phyloP scores from a whole-genome alignment of 2,329 filamentous ascomycete genomes.

The Pseudogymnoascus verrucosus region DNA sequence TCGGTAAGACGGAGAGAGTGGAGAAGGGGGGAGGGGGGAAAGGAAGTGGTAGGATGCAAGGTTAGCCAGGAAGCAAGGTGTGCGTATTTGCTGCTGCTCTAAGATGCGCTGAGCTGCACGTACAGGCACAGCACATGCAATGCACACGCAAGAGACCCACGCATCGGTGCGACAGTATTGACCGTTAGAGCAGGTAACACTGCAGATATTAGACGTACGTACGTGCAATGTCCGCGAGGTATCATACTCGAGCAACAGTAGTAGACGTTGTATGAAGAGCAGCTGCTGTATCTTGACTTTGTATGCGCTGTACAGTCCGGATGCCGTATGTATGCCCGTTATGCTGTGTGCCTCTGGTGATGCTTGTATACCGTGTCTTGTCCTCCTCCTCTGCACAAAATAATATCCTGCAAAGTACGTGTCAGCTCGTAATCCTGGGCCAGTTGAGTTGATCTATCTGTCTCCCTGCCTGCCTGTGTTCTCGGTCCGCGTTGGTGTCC shows the following conservation, averaged over 20 bases:
- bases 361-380: constrained; percentile 3
- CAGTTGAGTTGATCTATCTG: background rate
- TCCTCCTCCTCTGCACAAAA: background rate
- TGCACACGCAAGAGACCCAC: constrained; percentile 3
- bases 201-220: background rate
- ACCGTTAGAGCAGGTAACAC: background rate
- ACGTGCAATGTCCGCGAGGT: background rate
- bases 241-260: background rate
- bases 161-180: background rate
- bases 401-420: constrained; percentile 2
- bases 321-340: background rate
- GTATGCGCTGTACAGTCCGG: background rate
- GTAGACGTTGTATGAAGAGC: background rate
- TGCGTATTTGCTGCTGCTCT: background rate
- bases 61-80: background rate
- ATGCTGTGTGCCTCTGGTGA: background rate
- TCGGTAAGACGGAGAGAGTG: background rate
- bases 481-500: background rate
- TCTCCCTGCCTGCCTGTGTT: background rate
- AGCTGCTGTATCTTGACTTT: background rate
- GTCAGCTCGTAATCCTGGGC: background rate
- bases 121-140: background rate
- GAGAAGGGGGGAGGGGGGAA: background rate
- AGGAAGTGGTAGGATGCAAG: background rate
- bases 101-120: background rate